phyloP scores from a whole-genome alignment of 345 rosid genomes.

The Chamaenerion angustifolium region DNA sequence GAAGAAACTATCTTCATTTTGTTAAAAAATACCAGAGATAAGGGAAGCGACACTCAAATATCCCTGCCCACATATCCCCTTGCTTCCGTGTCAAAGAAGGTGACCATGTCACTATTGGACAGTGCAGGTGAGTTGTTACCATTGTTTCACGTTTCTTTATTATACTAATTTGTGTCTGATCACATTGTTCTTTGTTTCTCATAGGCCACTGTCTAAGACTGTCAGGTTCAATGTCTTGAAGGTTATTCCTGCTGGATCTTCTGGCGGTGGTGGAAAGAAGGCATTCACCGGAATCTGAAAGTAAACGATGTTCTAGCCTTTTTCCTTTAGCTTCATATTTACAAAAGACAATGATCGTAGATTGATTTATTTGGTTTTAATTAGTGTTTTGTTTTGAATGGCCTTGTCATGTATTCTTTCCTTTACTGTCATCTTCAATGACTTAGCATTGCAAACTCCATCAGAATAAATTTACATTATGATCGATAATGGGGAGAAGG shows the following conservation, averaged over 20 bases:
- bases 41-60: constrained; percentile 74
- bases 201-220: constrained; percentile 72
- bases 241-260: constrained; percentile 80
- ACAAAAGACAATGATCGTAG: no score
- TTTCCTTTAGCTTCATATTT: no score
- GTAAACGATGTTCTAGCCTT: not conserved
- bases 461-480: no score
- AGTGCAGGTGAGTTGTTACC: constrained; percentile 43
- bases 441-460: no score
- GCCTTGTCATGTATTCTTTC: no score
- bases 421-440: no score
- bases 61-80: constrained; percentile 64
- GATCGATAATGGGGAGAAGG: no score
- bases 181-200: not conserved
- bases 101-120: constrained; percentile 65
- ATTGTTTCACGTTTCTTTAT: not conserved
- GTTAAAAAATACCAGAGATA: constrained; percentile 93
- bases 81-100: constrained; percentile 81
- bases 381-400: no score
- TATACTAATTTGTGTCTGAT: not conserved
- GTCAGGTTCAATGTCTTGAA: constrained; percentile 76
- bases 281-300: constrained; percentile 34
- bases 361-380: no score
- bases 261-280: constrained; percentile 56
- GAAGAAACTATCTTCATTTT: constrained; percentile 76